Base-by-base conservation (phyloP, 2,329 filamentous ascomycete species). In the Sclerotinia trifoliorum region DNA sequence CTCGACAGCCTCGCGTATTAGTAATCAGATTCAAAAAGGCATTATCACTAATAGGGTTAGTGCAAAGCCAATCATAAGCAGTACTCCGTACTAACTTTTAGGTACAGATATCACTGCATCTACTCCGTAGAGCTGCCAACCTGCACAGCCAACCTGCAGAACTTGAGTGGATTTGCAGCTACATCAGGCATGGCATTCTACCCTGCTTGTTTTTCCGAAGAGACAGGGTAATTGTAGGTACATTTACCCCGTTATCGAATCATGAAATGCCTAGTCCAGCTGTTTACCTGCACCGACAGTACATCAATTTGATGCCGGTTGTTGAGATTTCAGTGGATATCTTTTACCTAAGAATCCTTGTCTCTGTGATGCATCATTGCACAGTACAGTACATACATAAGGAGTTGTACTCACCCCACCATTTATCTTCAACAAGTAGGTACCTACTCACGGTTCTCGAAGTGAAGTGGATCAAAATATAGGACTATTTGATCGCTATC, bases 1-100 rank as follows among this genome's bases (percentile, higher is more conserved):
- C 21, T 39, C 24, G 60, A 39, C 60, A 63, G 60, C 60, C 60
- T 63, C 60, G 60, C 46, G 46, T 39, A 63, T 63, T 63, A 63
- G 60, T 63, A 42, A 63, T 63, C 60, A 39, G 1, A n/a, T 3
- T 2, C 11, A 2, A 29, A 19, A 46, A 19, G 1, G 10, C 19
- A n/a, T 19, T n/a, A 32, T 35, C n/a, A n/a, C 29, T 17, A 61
- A 35, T 17, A 10, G 13, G 42, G 57, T 32, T 48, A 61, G 57
- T 29, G 57, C 1, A 8, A 8, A 39, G 26, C n/a, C 56, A 35
- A 35, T 8, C 19, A 35, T 35, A 35, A 35, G 35, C 35, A 35
- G 35, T n/a, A 13, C 15, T 17, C 35, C 5, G 35, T n/a, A 21
- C 39, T 17, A 35, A 10, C 29, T 19, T 55, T 17, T 42, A 42